Evolutionary conservation across 768 basidiomycete species (phyloP), one percentile per base, ranked within the genome.

Genomic region (Candolleomyces eurysporus): DNA sequence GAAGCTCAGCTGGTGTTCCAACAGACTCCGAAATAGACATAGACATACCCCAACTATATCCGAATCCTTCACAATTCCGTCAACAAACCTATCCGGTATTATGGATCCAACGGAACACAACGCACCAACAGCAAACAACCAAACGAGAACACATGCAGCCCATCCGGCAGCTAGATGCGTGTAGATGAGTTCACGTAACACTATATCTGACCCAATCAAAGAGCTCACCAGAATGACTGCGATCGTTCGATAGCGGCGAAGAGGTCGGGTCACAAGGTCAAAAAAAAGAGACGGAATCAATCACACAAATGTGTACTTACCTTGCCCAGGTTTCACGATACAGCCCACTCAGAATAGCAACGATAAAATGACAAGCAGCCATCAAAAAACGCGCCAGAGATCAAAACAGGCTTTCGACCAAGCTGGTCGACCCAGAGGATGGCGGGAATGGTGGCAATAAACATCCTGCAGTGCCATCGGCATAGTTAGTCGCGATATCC

Each of bases 391-490:
- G 88, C 89, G 8, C 89, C 89, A n/a, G 86, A 88, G 22, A 89
- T 73, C 60, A 90, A 69, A 48, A 90, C 85, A 7, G 90, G 90
- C 72, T 86, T 89, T 40, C 91, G 84, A 21, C 90, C 91, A 26
- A 86, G 67, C 63, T 89, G 83, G 72, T 92, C 91, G 36, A 93
- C 82, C 78, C 86, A 92, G n/a, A 92, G 78, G 19, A 92, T 90
- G 2, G 91, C 89, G 4, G 91, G 91, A 61, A 92, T 88, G 0
- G 90, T 91, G 3, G 90, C 86, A 60, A 89, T 71, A 72, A 86
- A 91, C 85, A 89, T 88, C 50, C 86, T 87, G 60, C 36, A 42
- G 17, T 54, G n/a, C 2, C 32, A 49, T 17, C n/a, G 8, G 4
- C 17, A 45, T 13, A 11, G 36, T 36, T 36, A 21, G 11, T 32